These are phyloP conservation scores for Geranium rotundifolium DNA, from an alignment of 345 rosid genomes.

Conservation along the genomic window DNA sequence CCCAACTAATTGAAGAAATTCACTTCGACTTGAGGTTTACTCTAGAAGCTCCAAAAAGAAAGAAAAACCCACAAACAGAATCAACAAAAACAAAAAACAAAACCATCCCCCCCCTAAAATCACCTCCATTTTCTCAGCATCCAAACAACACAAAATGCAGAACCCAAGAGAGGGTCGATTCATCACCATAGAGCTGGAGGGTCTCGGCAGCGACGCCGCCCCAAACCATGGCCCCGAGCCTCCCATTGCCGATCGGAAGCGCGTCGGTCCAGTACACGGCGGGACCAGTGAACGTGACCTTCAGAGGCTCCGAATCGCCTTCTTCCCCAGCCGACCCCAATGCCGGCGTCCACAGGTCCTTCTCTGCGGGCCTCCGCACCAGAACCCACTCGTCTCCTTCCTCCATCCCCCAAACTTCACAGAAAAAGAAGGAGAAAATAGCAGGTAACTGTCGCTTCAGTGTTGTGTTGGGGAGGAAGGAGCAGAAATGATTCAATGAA, in stretches of 20 bases:
- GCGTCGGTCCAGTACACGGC: constrained; percentile 87
- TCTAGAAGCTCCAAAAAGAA: too few relatives aligned
- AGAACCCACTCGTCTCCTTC: constrained; percentile 20
- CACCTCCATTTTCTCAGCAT: too few relatives aligned
- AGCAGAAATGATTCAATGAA: too few relatives aligned
- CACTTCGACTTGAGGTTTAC: too few relatives aligned
- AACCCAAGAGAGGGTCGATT: background rate
- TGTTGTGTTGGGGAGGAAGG: too few relatives aligned
- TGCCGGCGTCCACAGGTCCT: constrained; percentile 34
- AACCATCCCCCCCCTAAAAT: too few relatives aligned
- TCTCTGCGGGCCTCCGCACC: constrained; percentile 33
- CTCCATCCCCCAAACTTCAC: too few relatives aligned
- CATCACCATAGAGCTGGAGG: constrained; percentile 73
- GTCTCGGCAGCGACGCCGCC: constrained; percentile 66
- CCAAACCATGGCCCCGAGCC: constrained; percentile 90
- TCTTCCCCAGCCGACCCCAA: constrained; percentile 9
- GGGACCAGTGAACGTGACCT: constrained; percentile 52
- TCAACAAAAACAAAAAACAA: too few relatives aligned
- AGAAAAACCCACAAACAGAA: too few relatives aligned
- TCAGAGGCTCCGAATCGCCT: constrained; percentile 32
- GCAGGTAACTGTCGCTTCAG: too few relatives aligned
- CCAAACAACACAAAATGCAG: background rate
- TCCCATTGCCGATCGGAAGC: constrained; percentile 85
- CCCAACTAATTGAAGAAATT: too few relatives aligned
- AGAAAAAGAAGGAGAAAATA: too few relatives aligned